Percentiles rank a stretch among this genome's conserved stretches.
phyloP scores from a whole-genome alignment of 345 rosid species.

The Corchorus olitorius region DNA sequence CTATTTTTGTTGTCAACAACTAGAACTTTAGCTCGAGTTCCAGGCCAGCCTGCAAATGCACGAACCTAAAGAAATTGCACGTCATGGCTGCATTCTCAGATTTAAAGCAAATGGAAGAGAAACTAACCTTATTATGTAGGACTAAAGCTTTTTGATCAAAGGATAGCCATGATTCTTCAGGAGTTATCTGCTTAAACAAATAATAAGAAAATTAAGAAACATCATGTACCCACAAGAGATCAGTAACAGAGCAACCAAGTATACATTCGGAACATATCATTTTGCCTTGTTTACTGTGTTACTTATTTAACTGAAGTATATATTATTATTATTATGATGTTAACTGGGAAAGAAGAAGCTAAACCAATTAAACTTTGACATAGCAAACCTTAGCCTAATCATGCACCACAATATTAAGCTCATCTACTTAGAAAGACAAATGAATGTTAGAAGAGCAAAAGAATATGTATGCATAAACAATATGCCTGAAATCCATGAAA shows the following conservation, averaged over 20 bases:
- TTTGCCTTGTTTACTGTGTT: background rate
- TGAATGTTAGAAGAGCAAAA: background rate
- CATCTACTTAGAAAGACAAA: background rate
- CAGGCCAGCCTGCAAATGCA: slow-evolving; percentile 99
- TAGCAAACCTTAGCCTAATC: background rate
- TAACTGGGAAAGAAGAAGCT: background rate
- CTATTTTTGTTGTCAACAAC: slow-evolving; percentile 43
- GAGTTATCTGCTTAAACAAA: slow-evolving; percentile 55
- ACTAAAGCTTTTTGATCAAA: slow-evolving; percentile 71
- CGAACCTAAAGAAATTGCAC: slow-evolving; percentile 70
- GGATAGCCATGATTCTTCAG: slow-evolving; percentile 88
- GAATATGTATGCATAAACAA: background rate
- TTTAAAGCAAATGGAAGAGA: slow-evolving; percentile 16
- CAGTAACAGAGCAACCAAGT: background rate
- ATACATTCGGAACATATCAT: background rate
- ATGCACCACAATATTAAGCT: background rate
- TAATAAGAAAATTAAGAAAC: background rate
- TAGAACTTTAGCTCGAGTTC: slow-evolving; percentile 77
- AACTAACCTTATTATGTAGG: slow-evolving; percentile 79
- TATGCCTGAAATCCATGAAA: background rate
- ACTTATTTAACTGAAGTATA: background rate
- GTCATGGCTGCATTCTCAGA: slow-evolving; percentile 23
- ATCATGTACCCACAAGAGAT: background rate
- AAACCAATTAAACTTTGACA: slow-evolving; percentile 4
- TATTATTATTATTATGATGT: background rate